phyloP scores from a whole-genome alignment of 805 yeast species.

The Ogataea ganodermae region DNA sequence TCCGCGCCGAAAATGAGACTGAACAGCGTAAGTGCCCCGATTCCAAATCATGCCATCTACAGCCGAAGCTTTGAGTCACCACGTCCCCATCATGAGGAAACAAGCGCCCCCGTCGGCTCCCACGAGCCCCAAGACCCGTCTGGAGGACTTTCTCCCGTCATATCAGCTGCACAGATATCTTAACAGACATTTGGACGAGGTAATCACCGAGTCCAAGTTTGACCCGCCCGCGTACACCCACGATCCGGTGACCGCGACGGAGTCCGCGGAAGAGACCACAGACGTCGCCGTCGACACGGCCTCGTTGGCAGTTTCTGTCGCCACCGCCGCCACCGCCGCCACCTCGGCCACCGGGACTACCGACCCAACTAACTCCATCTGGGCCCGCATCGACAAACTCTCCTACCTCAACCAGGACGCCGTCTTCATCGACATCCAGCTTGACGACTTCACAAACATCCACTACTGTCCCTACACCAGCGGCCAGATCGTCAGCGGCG shows the following conservation, averaged over 20 bases:
- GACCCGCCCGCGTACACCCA: conserved; percentile 18
- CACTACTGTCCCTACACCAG: conserved; percentile 16
- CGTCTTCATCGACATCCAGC: conserved; percentile 33
- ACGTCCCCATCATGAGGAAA: too few species aligned
- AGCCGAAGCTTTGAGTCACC: too few species aligned
- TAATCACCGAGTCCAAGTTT: conserved; percentile 11
- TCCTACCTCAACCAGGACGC: conserved; percentile 14
- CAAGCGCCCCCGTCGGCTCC: background rate
- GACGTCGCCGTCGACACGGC: too few species aligned
- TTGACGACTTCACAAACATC: conserved; percentile 21
- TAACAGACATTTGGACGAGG: conserved; percentile 18
- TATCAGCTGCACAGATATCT: conserved; percentile 22
- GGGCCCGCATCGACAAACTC: conserved; percentile 16
- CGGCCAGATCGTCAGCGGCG: conserved; percentile 18
- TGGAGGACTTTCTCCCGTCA: conserved; percentile 32
- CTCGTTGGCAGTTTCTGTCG: background rate
- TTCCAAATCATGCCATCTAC: too few species aligned
- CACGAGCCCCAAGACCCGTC: background rate
- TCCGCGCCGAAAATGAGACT: too few species aligned
- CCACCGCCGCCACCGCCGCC: background rate
- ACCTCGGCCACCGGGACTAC: background rate
- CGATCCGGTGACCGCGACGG: too few species aligned
- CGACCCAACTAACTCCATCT: conserved; percentile 12
- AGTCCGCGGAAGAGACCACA: too few species aligned
- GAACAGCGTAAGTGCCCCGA: too few species aligned